Conservation (phyloP, 306 rosid genomes). For the Urtica urens region DNA sequence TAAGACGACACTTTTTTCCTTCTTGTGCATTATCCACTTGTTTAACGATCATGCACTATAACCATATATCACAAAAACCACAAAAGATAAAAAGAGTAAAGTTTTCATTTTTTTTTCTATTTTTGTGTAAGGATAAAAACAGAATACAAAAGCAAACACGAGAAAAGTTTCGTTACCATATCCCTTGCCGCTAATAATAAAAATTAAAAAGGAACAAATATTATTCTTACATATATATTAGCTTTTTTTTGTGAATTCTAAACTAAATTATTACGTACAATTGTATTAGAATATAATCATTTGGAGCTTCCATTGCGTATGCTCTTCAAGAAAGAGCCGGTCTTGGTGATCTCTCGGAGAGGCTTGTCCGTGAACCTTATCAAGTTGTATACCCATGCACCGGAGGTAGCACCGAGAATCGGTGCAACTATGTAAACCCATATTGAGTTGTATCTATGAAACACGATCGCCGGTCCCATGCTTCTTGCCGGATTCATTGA, state of each 20-base stretch:
- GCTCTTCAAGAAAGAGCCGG: slow-evolving; percentile 42
- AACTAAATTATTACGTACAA: too few species aligned
- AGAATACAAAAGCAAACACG: too few species aligned
- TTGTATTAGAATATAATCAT: slow-evolving; percentile 4
- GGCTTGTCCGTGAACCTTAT: slow-evolving; percentile 58
- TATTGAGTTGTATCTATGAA: slow-evolving; percentile 27
- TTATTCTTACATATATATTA: not conserved
- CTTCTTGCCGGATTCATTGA: slow-evolving; percentile 92
- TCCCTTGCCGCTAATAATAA: slow-evolving; percentile 6
- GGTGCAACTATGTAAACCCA: slow-evolving; percentile 64
- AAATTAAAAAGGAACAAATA: not conserved
- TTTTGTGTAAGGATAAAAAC: too few species aligned
- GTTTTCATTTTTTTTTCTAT: too few species aligned
- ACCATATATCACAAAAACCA: too few species aligned
- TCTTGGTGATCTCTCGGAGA: slow-evolving; percentile 48
- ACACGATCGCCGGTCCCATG: slow-evolving; percentile 64
- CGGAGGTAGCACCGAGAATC: slow-evolving; percentile 39
- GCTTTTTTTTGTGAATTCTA: too few species aligned
- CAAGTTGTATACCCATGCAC: slow-evolving; percentile 52
- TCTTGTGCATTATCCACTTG: too few species aligned
- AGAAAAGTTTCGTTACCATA: too few species aligned
- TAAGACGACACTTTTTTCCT: too few species aligned
- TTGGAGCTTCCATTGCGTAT: not conserved
- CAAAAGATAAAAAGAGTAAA: too few species aligned
- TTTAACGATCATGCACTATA: too few species aligned